A percentile compares a stretch with the other conserved stretches of the same genome.
Evolutionary conservation across 2,329 filamentous ascomycete genomes (phyloP).

Genomic region (Aspergillus piperis): DNA sequence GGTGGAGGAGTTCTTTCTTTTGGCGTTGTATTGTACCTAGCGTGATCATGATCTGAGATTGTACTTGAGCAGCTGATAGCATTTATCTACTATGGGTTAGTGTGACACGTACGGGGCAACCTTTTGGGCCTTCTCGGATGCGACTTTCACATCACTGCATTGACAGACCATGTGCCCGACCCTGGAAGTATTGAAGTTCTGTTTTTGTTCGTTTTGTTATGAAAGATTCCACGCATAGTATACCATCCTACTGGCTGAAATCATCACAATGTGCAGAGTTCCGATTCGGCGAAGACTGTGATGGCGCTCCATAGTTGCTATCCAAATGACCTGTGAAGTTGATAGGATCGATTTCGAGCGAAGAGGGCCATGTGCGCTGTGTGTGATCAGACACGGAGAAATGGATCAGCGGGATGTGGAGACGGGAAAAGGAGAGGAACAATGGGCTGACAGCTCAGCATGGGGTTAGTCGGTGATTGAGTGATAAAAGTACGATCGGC

Average conservation of each 20-base stretch:
- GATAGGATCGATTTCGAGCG: background rate
- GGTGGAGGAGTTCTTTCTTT: background rate
- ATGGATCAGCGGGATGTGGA: background rate
- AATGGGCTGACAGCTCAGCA: slow-evolving; percentile 1
- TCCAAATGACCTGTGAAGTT: background rate
- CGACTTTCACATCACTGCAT: background rate
- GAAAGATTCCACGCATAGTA: too few species aligned
- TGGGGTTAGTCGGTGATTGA: background rate
- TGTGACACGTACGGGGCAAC: background rate
- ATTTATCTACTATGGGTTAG: background rate
- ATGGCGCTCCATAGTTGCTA: background rate
- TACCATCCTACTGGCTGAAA: too few species aligned
- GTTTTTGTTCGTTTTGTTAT: background rate
- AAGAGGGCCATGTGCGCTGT: background rate
- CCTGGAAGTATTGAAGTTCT: background rate
- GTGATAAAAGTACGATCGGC: slow-evolving; percentile 5
- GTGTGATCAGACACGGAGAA: background rate
- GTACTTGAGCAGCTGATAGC: background rate
- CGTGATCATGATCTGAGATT: background rate
- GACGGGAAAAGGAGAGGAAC: background rate
- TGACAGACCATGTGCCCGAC: background rate
- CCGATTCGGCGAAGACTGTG: background rate
- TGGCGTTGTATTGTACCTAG: background rate
- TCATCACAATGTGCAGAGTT: too few species aligned
- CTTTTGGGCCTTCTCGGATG: background rate